A percentile compares a stretch with the other conserved stretches of the same genome.
Conservation (phyloP, 768 basidiomycete genomes). For the Xerocomellus dryophilus region DNA sequence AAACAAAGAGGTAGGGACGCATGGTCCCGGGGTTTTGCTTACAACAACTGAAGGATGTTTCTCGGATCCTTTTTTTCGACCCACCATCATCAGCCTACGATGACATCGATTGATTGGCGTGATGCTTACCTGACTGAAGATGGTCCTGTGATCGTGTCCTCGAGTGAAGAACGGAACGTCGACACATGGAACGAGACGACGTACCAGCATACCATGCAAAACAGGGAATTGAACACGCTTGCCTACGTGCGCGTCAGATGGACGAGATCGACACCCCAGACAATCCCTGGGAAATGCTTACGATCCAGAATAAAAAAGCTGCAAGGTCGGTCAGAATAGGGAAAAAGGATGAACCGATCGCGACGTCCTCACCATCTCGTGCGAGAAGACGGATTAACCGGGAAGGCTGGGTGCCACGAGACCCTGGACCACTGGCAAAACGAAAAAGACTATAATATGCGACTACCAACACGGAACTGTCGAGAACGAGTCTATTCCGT, state of each 20-base stretch:
- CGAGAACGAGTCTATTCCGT: slow-evolving; percentile 16
- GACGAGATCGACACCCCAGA: not conserved
- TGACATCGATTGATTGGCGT: too few relatives aligned
- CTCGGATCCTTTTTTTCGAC: slow-evolving; percentile 13
- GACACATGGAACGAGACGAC: not conserved
- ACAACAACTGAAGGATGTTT: slow-evolving; percentile 9
- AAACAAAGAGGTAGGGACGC: not conserved
- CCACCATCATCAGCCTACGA: not conserved
- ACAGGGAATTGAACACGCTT: slow-evolving; percentile 2
- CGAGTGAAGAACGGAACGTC: not conserved
- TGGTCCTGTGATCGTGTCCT: slow-evolving; percentile 2
- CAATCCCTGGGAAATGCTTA: not conserved
- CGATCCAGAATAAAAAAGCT: slow-evolving; percentile 20
- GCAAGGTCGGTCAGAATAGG: not conserved
- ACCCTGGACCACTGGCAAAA: too few relatives aligned
- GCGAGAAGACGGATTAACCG: slow-evolving; percentile 15
- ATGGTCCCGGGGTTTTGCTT: not conserved
- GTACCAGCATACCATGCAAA: slow-evolving; percentile 16
- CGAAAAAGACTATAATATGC: slow-evolving; percentile 10
- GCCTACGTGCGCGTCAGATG: slow-evolving; percentile 1
- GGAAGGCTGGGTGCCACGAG: not conserved
- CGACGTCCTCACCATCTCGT: slow-evolving; percentile 24
- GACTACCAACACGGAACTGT: slow-evolving; percentile 5
- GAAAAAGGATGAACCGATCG: too few relatives aligned
- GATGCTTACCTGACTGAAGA: slow-evolving; percentile 8